Percentiles rank a stretch among this genome's conserved stretches.
Evolutionary conservation across 805 yeast species (phyloP).

Genomic region (Spathaspora sp.): DNA sequence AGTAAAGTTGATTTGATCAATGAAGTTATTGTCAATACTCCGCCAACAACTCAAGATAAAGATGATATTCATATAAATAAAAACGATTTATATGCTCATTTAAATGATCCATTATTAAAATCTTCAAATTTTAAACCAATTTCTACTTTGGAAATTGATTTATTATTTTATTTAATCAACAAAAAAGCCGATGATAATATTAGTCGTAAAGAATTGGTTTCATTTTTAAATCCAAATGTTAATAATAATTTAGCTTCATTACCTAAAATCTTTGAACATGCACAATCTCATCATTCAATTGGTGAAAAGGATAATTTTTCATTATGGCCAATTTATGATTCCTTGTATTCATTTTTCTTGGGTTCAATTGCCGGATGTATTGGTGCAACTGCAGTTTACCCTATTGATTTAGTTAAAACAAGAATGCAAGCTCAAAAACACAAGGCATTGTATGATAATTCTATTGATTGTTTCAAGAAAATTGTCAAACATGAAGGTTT

Average conservation of each 20-base stretch:
- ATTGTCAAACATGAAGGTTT: constrained; percentile 76
- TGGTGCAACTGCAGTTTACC: constrained; percentile 97
- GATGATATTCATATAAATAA: constrained; percentile 40
- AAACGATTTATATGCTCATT: constrained; percentile 35
- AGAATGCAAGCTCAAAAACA: constrained; percentile 95
- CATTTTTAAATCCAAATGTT: constrained; percentile 56
- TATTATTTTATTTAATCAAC: constrained; percentile 38
- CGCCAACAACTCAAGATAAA: constrained; percentile 40
- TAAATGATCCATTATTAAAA: constrained; percentile 41
- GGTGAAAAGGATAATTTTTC: constrained; percentile 36
- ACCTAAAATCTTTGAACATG: constrained; percentile 38
- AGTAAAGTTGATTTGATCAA: constrained; percentile 41
- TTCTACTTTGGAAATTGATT: constrained; percentile 35
- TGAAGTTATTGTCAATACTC: constrained; percentile 44
- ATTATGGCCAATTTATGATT: constrained; percentile 55
- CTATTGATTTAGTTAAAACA: constrained; percentile 93
- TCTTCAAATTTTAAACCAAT: constrained; percentile 42
- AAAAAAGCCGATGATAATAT: constrained; percentile 33
- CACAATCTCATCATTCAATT: constrained; percentile 32
- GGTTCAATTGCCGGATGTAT: constrained; percentile 97
- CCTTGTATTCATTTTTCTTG: constrained; percentile 78
- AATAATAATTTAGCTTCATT: constrained; percentile 32
- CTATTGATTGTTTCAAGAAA: constrained; percentile 81
- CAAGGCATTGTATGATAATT: constrained; percentile 66
- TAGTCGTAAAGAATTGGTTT: constrained; percentile 38